Base-by-base conservation (phyloP, 208 protist species). In the Crithidia brevicula region DNA sequence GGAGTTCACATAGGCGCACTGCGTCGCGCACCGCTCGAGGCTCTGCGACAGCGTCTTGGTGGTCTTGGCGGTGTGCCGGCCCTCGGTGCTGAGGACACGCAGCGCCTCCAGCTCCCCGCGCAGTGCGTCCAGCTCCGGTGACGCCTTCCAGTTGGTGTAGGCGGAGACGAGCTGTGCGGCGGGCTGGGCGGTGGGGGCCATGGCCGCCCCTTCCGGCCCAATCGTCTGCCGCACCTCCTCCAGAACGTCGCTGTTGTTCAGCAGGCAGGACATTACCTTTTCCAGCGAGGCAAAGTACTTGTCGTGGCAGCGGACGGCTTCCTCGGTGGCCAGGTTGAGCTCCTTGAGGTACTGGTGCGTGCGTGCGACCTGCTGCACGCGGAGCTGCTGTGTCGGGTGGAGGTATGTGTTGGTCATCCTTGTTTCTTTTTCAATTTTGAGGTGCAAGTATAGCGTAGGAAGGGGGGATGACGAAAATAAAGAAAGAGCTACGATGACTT, bases 231-330 rank as follows among this genome's bases (percentile, higher is more conserved):
- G 61, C 15, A 45, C 25, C 20, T 57, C 47, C 20, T 49, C 61
- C 47, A 54, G 1, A 13, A 28, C 47, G 18, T 67, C 34, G 16
- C 15, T 42, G 50, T 40, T 59, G 30, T 50, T 49, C 15, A 49
- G 50, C 4, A 67, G 40, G 36, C 47, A 31, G 25, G n/a, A 8
- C 46, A 67, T 45, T 15, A 45, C 47, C 15, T 46, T 67, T 11
- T 57, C 34, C 22, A 67, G 23, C 13, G 61, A 16, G 11, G 47
- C 47, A 15, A 56, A 25, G 47, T 57, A 57, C 23, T 46, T 28
- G 46, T 56, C 47, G 47, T 67, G 47, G 61, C 38, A 57, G 6
- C 13, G 25, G 31, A 65, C 36, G 10, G 61, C 36, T 43, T 67
- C 50, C n/a, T 36, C 50, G 15, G 62, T 49, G 18, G 62, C 38